phyloP scores from a whole-genome alignment of 352 stramenopile genomes.

The Globisporangium nunn region DNA sequence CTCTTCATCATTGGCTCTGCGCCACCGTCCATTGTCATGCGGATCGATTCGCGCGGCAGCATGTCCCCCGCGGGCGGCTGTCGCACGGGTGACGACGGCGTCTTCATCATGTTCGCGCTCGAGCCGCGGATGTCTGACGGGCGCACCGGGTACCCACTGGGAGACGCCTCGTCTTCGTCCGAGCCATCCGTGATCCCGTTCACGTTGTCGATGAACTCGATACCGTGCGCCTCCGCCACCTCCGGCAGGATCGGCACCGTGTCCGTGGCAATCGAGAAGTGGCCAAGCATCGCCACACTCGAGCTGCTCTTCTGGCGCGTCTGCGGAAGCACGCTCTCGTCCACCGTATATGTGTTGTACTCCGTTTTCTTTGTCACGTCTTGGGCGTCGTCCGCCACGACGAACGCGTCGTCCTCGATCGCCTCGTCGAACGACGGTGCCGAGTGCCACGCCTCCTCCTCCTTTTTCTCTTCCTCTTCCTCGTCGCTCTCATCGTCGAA shows the following conservation, averaged over 20 bases:
- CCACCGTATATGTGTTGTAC: constrained; percentile 7
- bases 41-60: constrained; percentile 50
- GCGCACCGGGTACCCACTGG: constrained; percentile 23
- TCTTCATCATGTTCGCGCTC: constrained; percentile 6
- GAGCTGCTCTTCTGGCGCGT: constrained; percentile 40
- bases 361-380: background rate
- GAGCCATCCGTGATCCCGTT: constrained; percentile 23
- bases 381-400: background rate
- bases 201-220: constrained; percentile 53
- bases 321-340: constrained; percentile 17
- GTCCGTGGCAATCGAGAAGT: constrained; percentile 61
- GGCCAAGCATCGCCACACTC: constrained; percentile 63
- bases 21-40: constrained; percentile 63
- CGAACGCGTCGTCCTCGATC: constrained; percentile 10
- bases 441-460: background rate
- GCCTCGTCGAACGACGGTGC: constrained; percentile 5
- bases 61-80: constrained; percentile 12
- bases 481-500: constrained; percentile 31
- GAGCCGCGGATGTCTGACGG: constrained; percentile 24
- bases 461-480: constrained; percentile 7
- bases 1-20: constrained; percentile 63
- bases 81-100: constrained; percentile 10
- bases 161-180: constrained; percentile 22
- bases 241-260: constrained; percentile 55
- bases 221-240: constrained; percentile 35